Conservation (phyloP, 768 basidiomycete genomes). For the Suillus alpinus region DNA sequence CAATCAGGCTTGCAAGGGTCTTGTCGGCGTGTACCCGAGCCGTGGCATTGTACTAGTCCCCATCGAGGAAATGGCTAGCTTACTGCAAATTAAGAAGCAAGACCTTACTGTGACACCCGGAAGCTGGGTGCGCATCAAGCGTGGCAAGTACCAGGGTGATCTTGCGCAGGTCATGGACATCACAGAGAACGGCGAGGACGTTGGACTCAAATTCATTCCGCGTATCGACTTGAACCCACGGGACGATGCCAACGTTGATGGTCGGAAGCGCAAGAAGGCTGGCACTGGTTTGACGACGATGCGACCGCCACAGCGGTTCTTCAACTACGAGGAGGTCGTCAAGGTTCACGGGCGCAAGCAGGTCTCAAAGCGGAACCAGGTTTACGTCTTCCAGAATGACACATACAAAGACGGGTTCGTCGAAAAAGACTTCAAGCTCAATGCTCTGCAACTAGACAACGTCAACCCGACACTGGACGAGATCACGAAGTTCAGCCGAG, state of each 20-base stretch:
- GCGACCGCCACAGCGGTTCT: constrained; percentile 88
- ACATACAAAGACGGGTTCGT: constrained; percentile 94
- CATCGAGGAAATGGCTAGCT: constrained; percentile 96
- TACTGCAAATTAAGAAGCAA: constrained; percentile 94
- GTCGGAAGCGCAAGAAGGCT: constrained; percentile 77
- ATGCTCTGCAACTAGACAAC: constrained; percentile 75
- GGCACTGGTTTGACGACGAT: constrained; percentile 47
- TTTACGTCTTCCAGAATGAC: constrained; percentile 88
- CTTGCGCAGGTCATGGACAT: constrained; percentile 94
- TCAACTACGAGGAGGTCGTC: constrained; percentile 90
- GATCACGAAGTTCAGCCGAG: constrained; percentile 84
- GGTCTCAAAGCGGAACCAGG: constrained; percentile 70
- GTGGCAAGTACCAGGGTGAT: constrained; percentile 93
- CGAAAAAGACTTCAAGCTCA: constrained; percentile 91
- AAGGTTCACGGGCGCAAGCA: constrained; percentile 81
- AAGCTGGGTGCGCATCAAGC: constrained; percentile 92
- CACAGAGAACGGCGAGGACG: constrained; percentile 89
- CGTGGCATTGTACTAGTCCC: constrained; percentile 85
- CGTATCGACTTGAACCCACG: constrained; percentile 94
- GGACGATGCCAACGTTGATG: constrained; percentile 66
- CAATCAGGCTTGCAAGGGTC: constrained; percentile 78
- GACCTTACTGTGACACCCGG: constrained; percentile 80
- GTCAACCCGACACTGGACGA: constrained; percentile 96
- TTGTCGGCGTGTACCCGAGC: constrained; percentile 88
- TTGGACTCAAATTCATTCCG: constrained; percentile 92